Conservation (phyloP, 257 asterid species). For the Solanum dulcamara region DNA sequence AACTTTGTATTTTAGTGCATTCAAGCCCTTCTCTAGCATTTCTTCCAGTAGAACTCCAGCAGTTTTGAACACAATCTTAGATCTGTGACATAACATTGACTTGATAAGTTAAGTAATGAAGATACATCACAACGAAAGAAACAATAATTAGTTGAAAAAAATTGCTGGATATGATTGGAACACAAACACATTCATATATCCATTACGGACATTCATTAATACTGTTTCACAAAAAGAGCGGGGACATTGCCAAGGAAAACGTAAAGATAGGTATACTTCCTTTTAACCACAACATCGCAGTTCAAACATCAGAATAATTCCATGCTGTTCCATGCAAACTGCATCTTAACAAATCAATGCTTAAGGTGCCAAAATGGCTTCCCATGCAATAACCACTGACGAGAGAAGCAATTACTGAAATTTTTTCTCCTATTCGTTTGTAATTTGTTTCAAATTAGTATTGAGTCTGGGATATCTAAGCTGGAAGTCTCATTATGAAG, state of each 20-base stretch:
- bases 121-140: neutral
- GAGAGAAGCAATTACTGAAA: neutral
- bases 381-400: neutral
- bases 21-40: conserved; percentile 86
- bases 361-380: neutral
- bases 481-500: neutral
- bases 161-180: neutral
- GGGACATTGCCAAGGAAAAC: neutral
- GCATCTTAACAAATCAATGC: neutral
- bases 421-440: neutral
- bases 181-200: neutral
- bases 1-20: conserved; percentile 86
- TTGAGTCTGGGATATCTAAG: neutral
- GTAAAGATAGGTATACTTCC: neutral
- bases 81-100: conserved; percentile 29
- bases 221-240: neutral
- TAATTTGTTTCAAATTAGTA: neutral
- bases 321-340: neutral
- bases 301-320: neutral
- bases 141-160: neutral
- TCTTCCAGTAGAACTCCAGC: conserved; percentile 98
- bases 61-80: conserved; percentile 90
- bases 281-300: neutral
- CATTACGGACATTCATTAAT: neutral
- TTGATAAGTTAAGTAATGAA: conserved; percentile 2